Conservation (phyloP, 768 basidiomycete species). For the Dioszegia aurantiaca region DNA sequence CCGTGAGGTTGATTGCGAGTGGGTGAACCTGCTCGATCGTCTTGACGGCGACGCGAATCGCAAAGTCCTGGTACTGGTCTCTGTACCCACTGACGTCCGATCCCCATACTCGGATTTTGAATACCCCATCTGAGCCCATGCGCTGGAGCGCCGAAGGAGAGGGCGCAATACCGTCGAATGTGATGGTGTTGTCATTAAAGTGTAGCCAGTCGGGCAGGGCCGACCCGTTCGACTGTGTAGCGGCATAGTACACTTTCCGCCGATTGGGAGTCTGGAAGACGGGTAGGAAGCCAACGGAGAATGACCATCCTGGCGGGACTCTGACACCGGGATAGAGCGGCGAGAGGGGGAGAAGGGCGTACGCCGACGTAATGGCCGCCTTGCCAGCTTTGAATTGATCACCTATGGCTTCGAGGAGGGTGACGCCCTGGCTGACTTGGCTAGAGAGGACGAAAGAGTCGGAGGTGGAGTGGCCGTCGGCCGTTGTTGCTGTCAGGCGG, state of each 20-base stretch:
- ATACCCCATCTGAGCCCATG: slow-evolving; percentile 49
- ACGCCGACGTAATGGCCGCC: slow-evolving; percentile 70
- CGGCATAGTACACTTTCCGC: slow-evolving; percentile 61
- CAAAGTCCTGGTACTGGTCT: slow-evolving; percentile 65
- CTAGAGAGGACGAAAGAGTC: slow-evolving; percentile 54
- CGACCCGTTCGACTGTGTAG: slow-evolving; percentile 65
- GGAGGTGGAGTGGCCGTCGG: slow-evolving; percentile 54
- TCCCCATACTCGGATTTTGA: slow-evolving; percentile 63
- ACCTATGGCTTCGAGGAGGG: slow-evolving; percentile 61
- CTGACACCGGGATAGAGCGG: slow-evolving; percentile 58
- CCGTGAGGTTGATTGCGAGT: slow-evolving; percentile 67
- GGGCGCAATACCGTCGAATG: slow-evolving; percentile 76
- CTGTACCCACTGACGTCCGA: slow-evolving; percentile 73
- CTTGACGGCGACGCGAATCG: slow-evolving; percentile 57
- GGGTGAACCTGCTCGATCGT: slow-evolving; percentile 54
- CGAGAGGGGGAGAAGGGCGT: slow-evolving; percentile 60
- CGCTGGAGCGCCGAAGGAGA: slow-evolving; percentile 50
- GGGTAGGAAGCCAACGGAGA: slow-evolving; percentile 77
- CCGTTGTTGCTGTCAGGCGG: slow-evolving; percentile 62
- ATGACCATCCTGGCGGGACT: slow-evolving; percentile 79
- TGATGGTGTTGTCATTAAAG: slow-evolving; percentile 67
- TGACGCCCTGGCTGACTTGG: slow-evolving; percentile 52
- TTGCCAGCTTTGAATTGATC: slow-evolving; percentile 66
- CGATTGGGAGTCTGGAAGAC: slow-evolving; percentile 59
- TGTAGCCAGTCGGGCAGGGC: slow-evolving; percentile 70